These are phyloP conservation scores for Chondrostereum purpureum DNA, from an alignment of 1,284 basidiomycete genomes.

Conservation along the genomic window DNA sequence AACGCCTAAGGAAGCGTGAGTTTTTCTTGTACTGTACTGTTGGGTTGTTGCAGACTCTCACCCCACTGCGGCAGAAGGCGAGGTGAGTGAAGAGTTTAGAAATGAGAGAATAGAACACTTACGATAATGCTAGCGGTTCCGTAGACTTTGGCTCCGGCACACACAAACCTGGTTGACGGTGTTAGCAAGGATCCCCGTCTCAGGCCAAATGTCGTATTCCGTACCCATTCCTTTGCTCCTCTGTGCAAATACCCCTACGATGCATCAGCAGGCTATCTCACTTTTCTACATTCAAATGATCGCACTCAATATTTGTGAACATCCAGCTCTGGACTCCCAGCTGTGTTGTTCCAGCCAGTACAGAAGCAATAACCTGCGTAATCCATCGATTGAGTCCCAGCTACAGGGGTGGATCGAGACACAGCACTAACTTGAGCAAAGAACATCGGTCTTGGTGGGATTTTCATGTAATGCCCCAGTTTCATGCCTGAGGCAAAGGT, in stretches of 20 bases:
- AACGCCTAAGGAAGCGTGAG: conserved; percentile 25
- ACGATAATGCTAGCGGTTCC: conserved; percentile 26
- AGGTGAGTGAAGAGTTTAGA: not conserved
- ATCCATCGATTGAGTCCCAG: not conserved
- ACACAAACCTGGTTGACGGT: conserved; percentile 31
- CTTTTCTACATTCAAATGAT: not conserved
- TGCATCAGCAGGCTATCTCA: not conserved
- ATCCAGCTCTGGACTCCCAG: conserved; percentile 46
- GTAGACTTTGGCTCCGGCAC: conserved; percentile 35
- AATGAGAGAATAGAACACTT: conserved; percentile 4
- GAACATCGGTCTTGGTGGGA: conserved; percentile 46
- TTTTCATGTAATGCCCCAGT: conserved; percentile 49
- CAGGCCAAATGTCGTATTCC: not conserved
- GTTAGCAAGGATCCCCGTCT: conserved; percentile 4
- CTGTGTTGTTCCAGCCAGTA: conserved; percentile 43
- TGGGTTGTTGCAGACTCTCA: not conserved
- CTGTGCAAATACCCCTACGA: conserved; percentile 1
- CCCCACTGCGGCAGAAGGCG: conserved; percentile 2
- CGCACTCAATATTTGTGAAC: conserved; percentile 35
- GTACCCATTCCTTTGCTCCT: not conserved
- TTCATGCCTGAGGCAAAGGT: conserved; percentile 46
- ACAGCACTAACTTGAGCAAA: conserved; percentile 4
- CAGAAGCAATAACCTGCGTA: conserved; percentile 42
- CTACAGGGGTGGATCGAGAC: not conserved
- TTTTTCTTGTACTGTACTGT: too few species aligned